Evolutionary conservation across 148 eudicot genomes (phyloP).

Genomic region (Chenopodium album): DNA sequence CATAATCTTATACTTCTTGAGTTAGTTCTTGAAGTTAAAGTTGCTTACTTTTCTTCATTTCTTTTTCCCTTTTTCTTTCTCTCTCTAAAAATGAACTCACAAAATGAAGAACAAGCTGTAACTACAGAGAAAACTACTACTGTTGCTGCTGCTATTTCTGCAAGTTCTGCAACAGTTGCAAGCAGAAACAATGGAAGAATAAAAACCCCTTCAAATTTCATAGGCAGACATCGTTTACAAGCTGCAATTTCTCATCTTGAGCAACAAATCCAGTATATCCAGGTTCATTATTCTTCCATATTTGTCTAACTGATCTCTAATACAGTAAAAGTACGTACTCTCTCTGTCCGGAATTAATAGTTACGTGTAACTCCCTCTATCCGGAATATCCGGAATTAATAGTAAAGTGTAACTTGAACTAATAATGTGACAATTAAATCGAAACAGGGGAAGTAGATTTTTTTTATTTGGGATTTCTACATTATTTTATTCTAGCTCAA

Average conservation of each 20-base stretch:
- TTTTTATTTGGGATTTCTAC: background rate
- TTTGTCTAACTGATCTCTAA: background rate
- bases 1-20: background rate
- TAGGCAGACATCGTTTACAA: conserved; percentile 37
- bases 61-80: background rate
- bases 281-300: conserved; percentile 12
- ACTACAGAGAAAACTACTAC: background rate
- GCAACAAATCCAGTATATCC: conserved; percentile 30
- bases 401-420: background rate
- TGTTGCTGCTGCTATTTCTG: background rate
- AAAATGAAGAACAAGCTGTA: conserved; percentile 2
- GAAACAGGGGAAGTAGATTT: no score
- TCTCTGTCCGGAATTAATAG: background rate
- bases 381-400: background rate
- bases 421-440: no score
- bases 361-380: background rate
- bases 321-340: background rate
- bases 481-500: background rate
- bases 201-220: conserved; percentile 24
- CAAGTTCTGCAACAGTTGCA: background rate
- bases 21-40: background rate
- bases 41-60: background rate
- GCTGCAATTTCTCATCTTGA: conserved; percentile 36
- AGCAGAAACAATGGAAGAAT: background rate
- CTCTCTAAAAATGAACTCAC: background rate